Base-by-base conservation (phyloP, 768 basidiomycete species). In the Floccularia luteovirens region DNA sequence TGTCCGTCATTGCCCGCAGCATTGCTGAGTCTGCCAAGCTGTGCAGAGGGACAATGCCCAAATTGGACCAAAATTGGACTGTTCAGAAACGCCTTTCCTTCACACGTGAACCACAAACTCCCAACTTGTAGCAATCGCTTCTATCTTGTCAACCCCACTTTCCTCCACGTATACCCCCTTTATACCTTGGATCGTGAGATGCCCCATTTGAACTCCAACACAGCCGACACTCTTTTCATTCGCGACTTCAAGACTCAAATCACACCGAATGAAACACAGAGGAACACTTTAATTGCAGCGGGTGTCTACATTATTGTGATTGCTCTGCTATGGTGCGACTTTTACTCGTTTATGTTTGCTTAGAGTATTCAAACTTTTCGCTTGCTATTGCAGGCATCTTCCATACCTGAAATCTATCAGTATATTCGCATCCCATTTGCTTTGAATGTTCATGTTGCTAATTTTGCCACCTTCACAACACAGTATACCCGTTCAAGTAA, bases 401-500 rank as follows among this genome's bases (percentile, higher is more conserved):
- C 87, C 86, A 7, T 66, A 75, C 50, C 58, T 90, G 46, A 82
- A 76, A 40, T 61, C 67, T 47, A 78, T 90, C 48, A 78, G 89
- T 89, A 51, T 70, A 84, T 74, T 12, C 32, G 24, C 57, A 31
- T 52, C 19, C 38, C 1, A 39, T 39, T 39, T 7, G n/a, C 27
- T 30, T 14, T 8, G 14, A 30, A 30, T 30, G 14, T 30, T 30
- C 14, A 30, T 30, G 27, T 8, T 30, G 27, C 27, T 14, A 30
- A 8, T 13, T n/a, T 38, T 28, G 38, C 32, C 39, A 16, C 31
- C 22, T 22, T 25, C 25, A 6, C 24, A 25, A 24, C 25, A 13
- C 27, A 90, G 88, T 91, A 54, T 91, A 91, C 58, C 90, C 89
- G 3, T 91, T 91, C 75, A 91, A 91, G 89, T 89, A 61, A 61